Evolutionary conservation across 345 rosid genomes (phyloP).

Genomic region (sweet orange (Citrus sinensis)): DNA sequence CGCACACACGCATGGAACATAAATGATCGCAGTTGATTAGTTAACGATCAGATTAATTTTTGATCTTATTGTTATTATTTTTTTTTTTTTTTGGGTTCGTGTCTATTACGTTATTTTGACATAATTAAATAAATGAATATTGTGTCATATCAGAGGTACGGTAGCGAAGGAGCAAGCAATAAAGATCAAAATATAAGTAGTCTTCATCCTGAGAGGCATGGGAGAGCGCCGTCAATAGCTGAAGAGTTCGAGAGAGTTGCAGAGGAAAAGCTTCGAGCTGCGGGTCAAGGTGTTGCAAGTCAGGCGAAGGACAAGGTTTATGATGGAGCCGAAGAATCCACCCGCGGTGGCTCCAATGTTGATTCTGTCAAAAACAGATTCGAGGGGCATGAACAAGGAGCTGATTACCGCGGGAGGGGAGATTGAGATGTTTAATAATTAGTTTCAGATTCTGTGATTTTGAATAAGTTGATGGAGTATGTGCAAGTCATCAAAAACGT

Average conservation of each 20-base stretch:
- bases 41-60: too few species aligned
- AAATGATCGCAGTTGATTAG: too few species aligned
- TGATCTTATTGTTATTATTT: too few species aligned
- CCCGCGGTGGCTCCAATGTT: constrained; percentile 13
- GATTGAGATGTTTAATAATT: too few species aligned
- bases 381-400: constrained; percentile 17
- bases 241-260: constrained; percentile 25
- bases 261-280: constrained; percentile 7
- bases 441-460: too few species aligned
- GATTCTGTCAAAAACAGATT: constrained; percentile 24
- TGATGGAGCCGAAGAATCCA: constrained; percentile 27
- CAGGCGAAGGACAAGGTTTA: constrained; percentile 31
- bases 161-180: neutral
- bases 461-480: too few species aligned
- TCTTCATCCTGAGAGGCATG: constrained; percentile 4
- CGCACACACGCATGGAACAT: neutral
- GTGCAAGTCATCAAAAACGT: too few species aligned
- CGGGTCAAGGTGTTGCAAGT: constrained; percentile 22
- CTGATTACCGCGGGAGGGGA: neutral
- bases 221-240: constrained; percentile 47
- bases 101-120: too few species aligned
- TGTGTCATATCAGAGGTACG: constrained; percentile 17
- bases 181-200: neutral
- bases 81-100: too few species aligned
- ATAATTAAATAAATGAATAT: too few species aligned